Base-by-base conservation (phyloP, 768 basidiomycete species). In the Lactifluus subvellereus region DNA sequence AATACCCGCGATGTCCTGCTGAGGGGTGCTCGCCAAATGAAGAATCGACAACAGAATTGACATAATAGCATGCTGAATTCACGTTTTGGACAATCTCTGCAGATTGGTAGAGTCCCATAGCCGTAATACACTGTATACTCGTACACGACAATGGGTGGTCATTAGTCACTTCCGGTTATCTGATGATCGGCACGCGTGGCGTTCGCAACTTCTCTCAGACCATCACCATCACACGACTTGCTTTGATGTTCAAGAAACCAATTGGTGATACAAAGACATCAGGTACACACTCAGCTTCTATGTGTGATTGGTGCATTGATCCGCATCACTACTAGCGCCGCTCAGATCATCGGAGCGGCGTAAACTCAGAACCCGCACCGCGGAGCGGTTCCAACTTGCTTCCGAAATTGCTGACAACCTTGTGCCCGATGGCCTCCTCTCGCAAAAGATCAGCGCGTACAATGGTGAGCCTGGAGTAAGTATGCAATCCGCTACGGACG, bases 211-310 rank as follows among this genome's bases (percentile, higher is more conserved):
- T 32, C 5, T 59, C 27, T 30, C 4, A 20, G 6, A 42, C 48
- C 9, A 27, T 40, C 33, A 40, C 40, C 14, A 27, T 51, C 42
- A 38, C 47, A 22, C 47, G 33, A 48, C 54, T 40, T 27, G 22
- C 14, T n/a, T n/a, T n/a, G 8, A 89, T 90, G 89, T 91, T 91
- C 81, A 91, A 91, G 72, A 91, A 89, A 74, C 84, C 88, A 10
- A 71, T 86, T 7, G 77, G 80, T 54, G 83, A 82, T 62, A 69
- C 84, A 57, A 91, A 91, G 71, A 90, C 88, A 0, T 87, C 85
- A 42, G 81, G 80, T 78, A 64, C 40, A 32, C 2, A 49, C 13
- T 16, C n/a, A 22, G 9, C 5, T 16, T 22, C 6, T 20, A 48
- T 27, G 10, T 48, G 22, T 3, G 14, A 20, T 10, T 37, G 20